Base-by-base conservation (phyloP, 352 stramenopile genomes). In the Globisporangium parvum region DNA sequence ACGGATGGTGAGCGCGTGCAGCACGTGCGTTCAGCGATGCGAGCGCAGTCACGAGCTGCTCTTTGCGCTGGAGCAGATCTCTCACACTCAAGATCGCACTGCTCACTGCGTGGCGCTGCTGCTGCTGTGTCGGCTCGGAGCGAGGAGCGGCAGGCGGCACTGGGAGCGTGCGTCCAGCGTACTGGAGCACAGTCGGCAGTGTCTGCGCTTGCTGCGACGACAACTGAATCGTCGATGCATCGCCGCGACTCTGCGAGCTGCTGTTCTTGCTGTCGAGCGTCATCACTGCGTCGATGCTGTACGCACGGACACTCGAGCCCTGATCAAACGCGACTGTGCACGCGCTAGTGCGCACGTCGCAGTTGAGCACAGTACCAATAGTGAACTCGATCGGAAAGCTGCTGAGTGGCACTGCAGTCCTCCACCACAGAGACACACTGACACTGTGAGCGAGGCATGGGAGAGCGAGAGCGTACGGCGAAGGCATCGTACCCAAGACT, bases 41-140 rank as follows among this genome's bases (percentile, higher is more conserved):
- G 31, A 91, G 54, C 1, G 70, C 66, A 17, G 53, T 51, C 18
- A 93, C 49, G 20, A 93, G 70, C 24, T 74, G 65, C 54, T 91
- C 80, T 53, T 93, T 93, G 20, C 80, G 77, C n/a, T 87, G 67
- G 17, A 93, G 62, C 37, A 93, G 41, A 49, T 70, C 71, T 40
- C 75, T 77, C n/a, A 91, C 80, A 4, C 67, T 52, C 0, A 81
- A 51, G 11, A 88, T 63, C 12, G 65, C 67, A 14, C 57, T 59
- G 2, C 86, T 57, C 33, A 77, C 81, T 37, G 75, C 67, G 42
- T 76, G 50, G 9, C 57, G 76, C 65, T 23, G 63, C 23, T 57
- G 45, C 23, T 40, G 60, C 48, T 12, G 31, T 12, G 31, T 12
- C 31, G 1, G 5, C 0, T 37, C 31, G 31, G 31, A 37, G 31